Evolutionary conservation across 2,329 filamentous ascomycete species (phyloP), one percentile per base, ranked within the genome.

Genomic region (Fusarium palustre): DNA sequence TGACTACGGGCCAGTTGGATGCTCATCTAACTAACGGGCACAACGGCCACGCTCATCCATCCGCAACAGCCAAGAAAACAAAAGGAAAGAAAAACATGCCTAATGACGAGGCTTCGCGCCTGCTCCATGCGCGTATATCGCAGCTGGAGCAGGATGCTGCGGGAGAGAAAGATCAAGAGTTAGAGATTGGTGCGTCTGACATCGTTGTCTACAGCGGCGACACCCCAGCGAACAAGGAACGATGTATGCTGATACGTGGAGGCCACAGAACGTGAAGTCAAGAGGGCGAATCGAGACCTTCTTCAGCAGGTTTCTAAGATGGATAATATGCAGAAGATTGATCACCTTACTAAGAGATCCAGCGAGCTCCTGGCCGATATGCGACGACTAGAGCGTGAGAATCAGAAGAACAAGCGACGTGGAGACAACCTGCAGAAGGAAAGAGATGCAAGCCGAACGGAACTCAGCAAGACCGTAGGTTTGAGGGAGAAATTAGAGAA

Each of bases 401-500:
- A 97, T 76, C 88, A 92, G 66, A 98, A 97, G 81, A 96, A 95
- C 75, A 98, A 97, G 85, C 97, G 97, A 80, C 91, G 94, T 25
- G 93, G 92, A 28, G 96, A 99, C 78, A 91, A 93, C 76, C 81
- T 99, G 57, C 96, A 99, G 80, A 99, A 98, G 79, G 96, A 99
- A 76, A 97, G 97, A 79, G 96, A 99, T 78, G 90, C 92, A 71
- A 91, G 92, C 59, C 90, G 94, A 74, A 92, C 91, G 47, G 96
- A 99, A 78, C 85, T 97, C 58, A 95, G 90, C 81, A 97, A 97
- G 81, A 95, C 94, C 24, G 90, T 92, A 22, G 92, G 91, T 2
- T 88, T 98, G 77, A 97, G 97, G 79, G 94, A 98, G 79, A 98
- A 98, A 81, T 84, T 99, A 46, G 96, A 99, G 81, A 99, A 98